A percentile compares a stretch with the other conserved stretches of the same genome.
These are phyloP conservation scores for Termitomyces sp. DNA, from an alignment of 768 basidiomycete species.

Conservation along the genomic window DNA sequence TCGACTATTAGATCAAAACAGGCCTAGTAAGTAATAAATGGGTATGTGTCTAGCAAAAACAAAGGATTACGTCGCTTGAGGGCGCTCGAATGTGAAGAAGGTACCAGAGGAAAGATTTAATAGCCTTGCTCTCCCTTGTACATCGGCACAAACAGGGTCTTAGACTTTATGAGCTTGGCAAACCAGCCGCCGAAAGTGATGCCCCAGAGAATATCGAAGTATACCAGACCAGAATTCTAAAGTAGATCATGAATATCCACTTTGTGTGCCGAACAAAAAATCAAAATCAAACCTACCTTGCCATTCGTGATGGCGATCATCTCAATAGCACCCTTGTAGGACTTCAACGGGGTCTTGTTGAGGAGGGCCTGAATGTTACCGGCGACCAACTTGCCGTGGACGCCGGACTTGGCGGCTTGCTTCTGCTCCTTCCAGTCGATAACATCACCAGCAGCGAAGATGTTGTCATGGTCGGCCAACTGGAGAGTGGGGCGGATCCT, in stretches of 20 bases:
- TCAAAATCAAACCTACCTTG: conserved; percentile 35
- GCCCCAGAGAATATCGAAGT: conserved; percentile 46
- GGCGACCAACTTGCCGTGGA: conserved; percentile 45
- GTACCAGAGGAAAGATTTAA: conserved; percentile 4
- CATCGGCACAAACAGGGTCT: conserved; percentile 22
- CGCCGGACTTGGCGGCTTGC: conserved; percentile 42
- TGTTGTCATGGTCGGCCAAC: conserved; percentile 44
- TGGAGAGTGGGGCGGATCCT: conserved; percentile 61
- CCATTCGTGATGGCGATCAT: conserved; percentile 60
- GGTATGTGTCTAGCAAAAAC: background rate
- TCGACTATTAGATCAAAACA: background rate
- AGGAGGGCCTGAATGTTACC: conserved; percentile 51
- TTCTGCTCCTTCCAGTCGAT: conserved; percentile 69
- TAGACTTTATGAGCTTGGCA: conserved; percentile 40
- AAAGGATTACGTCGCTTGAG: background rate
- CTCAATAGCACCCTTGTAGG: conserved; percentile 52
- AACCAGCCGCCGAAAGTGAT: conserved; percentile 47
- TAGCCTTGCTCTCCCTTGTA: conserved; percentile 21
- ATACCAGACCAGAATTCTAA: conserved; percentile 42
- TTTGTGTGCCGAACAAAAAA: background rate
- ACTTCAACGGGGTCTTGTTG: conserved; percentile 29
- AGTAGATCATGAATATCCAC: conserved; percentile 6
- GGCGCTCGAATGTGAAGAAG: background rate
- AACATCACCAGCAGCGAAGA: conserved; percentile 69
- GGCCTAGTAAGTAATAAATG: background rate